A percentile compares a stretch with the other conserved stretches of the same genome.
phyloP scores from a whole-genome alignment of 345 rosid genomes.

The Rhodomyrtus tomentosa region DNA sequence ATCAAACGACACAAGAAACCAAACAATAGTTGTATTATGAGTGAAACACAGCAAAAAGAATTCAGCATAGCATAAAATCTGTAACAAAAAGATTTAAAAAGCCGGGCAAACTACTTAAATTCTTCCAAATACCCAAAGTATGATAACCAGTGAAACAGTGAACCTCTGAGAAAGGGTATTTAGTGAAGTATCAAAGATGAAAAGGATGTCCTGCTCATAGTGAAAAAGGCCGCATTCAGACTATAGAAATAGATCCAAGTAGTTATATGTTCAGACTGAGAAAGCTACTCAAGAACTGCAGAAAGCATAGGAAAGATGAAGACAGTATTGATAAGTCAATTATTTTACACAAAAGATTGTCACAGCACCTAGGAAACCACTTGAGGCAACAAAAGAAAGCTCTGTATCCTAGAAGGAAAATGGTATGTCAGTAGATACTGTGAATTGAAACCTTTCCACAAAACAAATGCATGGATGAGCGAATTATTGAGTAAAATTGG shows the following conservation, averaged over 20 bases:
- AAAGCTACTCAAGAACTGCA: not conserved
- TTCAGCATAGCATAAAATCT: not conserved
- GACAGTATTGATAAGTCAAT: not conserved
- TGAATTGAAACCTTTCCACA: not conserved
- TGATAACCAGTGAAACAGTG: not conserved
- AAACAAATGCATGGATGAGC: not conserved
- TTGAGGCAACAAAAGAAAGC: not conserved
- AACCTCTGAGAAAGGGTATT: not conserved
- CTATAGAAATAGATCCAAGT: not conserved
- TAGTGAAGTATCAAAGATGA: not conserved
- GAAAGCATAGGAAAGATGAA: not conserved
- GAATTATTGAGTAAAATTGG: not conserved
- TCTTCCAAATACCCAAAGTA: not conserved
- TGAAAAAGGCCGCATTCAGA: not conserved
- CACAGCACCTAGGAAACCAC: not conserved
- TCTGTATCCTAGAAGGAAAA: not conserved
- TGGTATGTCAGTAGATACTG: not conserved
- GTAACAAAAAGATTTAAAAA: not conserved
- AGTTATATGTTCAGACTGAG: not conserved
- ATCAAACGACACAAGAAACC: not conserved
- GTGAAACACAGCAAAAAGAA: not conserved
- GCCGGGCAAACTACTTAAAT: not conserved
- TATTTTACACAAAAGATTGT: not conserved
- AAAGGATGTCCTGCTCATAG: not conserved
- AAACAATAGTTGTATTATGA: not conserved